Conservation (phyloP, 2,329 filamentous ascomycete genomes). For the Venturia pyrina region DNA sequence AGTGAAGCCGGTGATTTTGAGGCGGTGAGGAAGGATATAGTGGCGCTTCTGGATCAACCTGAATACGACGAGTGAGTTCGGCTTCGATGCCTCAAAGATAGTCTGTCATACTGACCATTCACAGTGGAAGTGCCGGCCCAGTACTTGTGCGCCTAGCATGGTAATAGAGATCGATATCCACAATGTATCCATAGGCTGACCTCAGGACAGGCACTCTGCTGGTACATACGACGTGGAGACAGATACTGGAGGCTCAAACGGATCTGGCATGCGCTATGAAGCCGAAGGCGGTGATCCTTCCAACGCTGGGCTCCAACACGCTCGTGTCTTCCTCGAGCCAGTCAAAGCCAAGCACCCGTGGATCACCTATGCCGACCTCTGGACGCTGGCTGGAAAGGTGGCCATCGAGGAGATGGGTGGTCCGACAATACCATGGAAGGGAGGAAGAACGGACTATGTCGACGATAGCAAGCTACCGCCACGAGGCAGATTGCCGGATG, state of each 20-base stretch:
- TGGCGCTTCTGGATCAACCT: conserved; percentile 46
- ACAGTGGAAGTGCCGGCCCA: conserved; percentile 47
- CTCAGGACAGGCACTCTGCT: conserved; percentile 37
- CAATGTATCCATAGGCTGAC: neutral
- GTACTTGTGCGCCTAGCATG: conserved; percentile 55
- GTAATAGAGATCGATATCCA: conserved; percentile 26
- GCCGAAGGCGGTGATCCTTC: conserved; percentile 53
- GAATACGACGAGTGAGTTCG: conserved; percentile 45
- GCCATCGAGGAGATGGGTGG: conserved; percentile 53
- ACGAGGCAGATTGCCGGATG: conserved; percentile 47
- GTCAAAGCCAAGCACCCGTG: conserved; percentile 49
- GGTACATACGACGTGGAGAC: conserved; percentile 51
- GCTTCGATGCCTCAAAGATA: neutral
- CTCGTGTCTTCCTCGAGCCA: conserved; percentile 53
- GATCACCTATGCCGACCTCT: conserved; percentile 57
- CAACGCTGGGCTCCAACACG: conserved; percentile 55
- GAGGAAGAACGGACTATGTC: conserved; percentile 52
- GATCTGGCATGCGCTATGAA: conserved; percentile 57
- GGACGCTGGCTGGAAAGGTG: conserved; percentile 51
- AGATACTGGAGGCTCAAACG: conserved; percentile 54
- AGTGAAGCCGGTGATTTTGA: conserved; percentile 22
- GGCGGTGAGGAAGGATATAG: conserved; percentile 45
- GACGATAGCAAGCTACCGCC: conserved; percentile 51
- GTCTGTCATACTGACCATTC: neutral
- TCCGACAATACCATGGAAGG: conserved; percentile 45